Evolutionary conservation across 805 yeast genomes (phyloP), one percentile per base, ranked within the genome.

Genomic region (Candida nitratophila): DNA sequence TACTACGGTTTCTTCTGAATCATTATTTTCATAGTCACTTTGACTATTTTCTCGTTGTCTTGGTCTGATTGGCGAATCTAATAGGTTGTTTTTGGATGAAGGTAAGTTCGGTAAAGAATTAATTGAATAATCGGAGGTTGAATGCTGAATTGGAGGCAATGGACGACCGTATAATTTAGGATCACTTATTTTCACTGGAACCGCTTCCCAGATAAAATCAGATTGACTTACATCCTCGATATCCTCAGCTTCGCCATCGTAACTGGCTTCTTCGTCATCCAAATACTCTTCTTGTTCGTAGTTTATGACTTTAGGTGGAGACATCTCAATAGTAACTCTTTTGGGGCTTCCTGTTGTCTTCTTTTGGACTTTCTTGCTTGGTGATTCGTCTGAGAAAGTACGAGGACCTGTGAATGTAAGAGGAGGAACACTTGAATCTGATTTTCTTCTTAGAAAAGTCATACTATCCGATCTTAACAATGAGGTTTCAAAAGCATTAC

Each of bases 261-360:
- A 19, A 15, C 19, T 30, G 7, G 7, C 34, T 16, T 42, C 37
- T 1, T 40, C 43, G 20, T 48, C 54, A 29, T 42, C 41, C 2
- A 39, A 26, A 17, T 39, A 44, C 16, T 48, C 54, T 16, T 49
- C 55, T 8, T 54, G 41, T 39, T 64, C 66, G 45, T 63, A 66
- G 42, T 66, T 64, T 29, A 66, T 42, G 5, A 65, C 56, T 46
- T 63, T 63, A 41, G 70, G 69, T 3, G 73, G 71, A 1, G 69
- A 59, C 6, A 51, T 45, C 42, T 67, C 70, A 35, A 70, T 68
- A 21, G 60, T 60, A 8, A 70, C 73, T 4, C 65, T 59, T 43
- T 65, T 68, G 0, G 70, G 54, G 15, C 52, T 45, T 8, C 21
- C 4, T n/a, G n/a, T n/a, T n/a, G n/a, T n/a, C n/a, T n/a, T n/a